phyloP scores from a whole-genome alignment of 225 moss, liverwort and hornwort species.

The Polytrichum commune region DNA sequence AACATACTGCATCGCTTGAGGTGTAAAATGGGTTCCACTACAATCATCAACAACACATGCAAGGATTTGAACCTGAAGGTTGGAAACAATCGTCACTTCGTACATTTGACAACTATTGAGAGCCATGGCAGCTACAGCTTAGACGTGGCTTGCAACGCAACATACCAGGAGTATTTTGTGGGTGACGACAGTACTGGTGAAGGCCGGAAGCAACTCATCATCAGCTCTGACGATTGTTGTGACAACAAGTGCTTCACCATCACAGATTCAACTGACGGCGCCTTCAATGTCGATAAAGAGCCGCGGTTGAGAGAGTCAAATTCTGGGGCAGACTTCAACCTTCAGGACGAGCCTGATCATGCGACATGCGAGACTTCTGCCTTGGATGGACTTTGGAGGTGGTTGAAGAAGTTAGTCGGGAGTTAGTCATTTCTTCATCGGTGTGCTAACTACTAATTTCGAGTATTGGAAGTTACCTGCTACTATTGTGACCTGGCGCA shows the following conservation, averaged over 20 bases:
- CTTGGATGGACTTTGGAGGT: no score
- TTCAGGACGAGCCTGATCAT: no score
- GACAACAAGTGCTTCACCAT: conserved; percentile 3
- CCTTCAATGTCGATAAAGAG: neutral
- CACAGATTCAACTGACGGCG: neutral
- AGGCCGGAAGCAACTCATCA: neutral
- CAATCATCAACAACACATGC: conserved; percentile 2
- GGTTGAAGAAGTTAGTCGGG: no score
- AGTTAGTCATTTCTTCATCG: no score
- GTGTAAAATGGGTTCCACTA: conserved; percentile 3
- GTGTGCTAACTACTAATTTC: no score
- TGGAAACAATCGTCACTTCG: neutral
- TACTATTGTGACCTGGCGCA: no score
- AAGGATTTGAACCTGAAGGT: neutral
- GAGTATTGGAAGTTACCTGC: no score
- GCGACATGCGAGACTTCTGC: no score
- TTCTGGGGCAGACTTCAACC: no score
- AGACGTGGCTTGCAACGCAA: neutral
- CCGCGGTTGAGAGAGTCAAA: neutral
- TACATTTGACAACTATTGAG: neutral
- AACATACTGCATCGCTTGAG: no score
- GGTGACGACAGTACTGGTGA: neutral
- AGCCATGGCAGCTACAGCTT: neutral
- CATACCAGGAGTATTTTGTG: neutral
- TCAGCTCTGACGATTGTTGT: conserved; percentile 2